Evolutionary conservation across 1,139 yeast species (phyloP).

Genomic region (Scheffersomyces quercinus): DNA sequence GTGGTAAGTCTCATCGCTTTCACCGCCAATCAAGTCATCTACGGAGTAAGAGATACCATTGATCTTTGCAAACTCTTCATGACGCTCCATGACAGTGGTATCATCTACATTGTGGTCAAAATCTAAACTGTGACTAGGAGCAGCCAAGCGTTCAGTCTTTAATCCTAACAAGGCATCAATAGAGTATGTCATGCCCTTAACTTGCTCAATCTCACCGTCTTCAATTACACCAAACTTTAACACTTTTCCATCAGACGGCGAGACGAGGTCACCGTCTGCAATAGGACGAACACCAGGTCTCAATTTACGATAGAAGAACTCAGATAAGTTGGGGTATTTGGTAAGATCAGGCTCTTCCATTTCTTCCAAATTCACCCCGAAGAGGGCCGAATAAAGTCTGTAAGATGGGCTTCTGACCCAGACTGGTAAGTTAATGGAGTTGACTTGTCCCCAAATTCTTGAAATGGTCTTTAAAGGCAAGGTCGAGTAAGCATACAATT

Average conservation of each 20-base stretch:
- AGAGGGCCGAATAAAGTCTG: constrained; percentile 71
- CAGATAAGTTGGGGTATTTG: constrained; percentile 77
- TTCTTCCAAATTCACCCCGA: constrained; percentile 89
- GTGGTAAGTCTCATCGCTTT: constrained; percentile 36
- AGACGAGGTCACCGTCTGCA: constrained; percentile 65
- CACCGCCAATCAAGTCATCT: constrained; percentile 66
- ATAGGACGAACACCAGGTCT: constrained; percentile 82
- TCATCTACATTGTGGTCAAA: constrained; percentile 46
- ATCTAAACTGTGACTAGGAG: constrained; percentile 58
- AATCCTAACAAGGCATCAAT: constrained; percentile 86
- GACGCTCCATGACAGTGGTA: constrained; percentile 49
- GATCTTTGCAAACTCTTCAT: constrained; percentile 74
- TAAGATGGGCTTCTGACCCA: constrained; percentile 88
- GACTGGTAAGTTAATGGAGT: constrained; percentile 78
- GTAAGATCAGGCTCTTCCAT: constrained; percentile 80
- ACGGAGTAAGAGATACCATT: constrained; percentile 75
- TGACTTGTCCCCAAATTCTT: constrained; percentile 91
- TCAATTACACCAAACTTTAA: constrained; percentile 83
- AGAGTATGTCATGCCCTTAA: constrained; percentile 93
- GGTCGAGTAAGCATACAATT: constrained; percentile 83
- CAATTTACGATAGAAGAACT: constrained; percentile 85
- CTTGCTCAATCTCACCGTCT: constrained; percentile 90
- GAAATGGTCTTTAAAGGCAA: constrained; percentile 90
- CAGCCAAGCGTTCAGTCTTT: constrained; percentile 49
- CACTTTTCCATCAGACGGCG: constrained; percentile 94